Conservation (phyloP, 139 green algal genomes). For the Picochlorum sp. region DNA sequence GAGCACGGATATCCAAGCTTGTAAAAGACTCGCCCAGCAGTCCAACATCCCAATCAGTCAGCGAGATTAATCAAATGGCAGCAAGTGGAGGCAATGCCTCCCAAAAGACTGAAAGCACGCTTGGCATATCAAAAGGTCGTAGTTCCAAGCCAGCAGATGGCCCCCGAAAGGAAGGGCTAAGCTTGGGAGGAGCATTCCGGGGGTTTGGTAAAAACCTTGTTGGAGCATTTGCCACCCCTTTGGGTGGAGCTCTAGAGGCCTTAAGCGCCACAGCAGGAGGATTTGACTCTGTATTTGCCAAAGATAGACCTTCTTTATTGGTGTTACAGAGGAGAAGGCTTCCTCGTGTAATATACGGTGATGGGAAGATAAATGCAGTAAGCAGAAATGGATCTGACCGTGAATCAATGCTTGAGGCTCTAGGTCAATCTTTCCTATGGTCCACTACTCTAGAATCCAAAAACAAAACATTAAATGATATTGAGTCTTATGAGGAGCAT, state of each 20-base stretch:
- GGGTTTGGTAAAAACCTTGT: conserved; percentile 67
- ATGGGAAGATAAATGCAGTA: conserved; percentile 58
- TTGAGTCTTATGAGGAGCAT: conserved; percentile 68
- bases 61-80: no score
- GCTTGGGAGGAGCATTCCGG: conserved; percentile 38
- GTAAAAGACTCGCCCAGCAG: no score
- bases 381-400: not conserved
- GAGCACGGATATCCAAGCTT: conserved; percentile 26
- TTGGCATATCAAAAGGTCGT: conserved; percentile 64
- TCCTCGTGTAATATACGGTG: conserved; percentile 57
- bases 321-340: conserved; percentile 33
- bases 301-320: conserved; percentile 20
- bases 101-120: no score
- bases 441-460: conserved; percentile 7
- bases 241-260: conserved; percentile 63
- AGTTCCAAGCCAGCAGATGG: conserved; percentile 75
- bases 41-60: no score
- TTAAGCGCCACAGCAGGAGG: conserved; percentile 41
- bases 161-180: conserved; percentile 44
- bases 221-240: conserved; percentile 56
- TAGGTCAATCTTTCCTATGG: conserved; percentile 57
- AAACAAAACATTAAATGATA: not conserved
- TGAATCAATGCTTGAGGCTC: conserved; percentile 23
- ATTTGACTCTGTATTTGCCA: conserved; percentile 46
- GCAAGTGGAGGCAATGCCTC: not conserved